phyloP scores from a whole-genome alignment of 139 green algal species.

The Chlamydomonas applanata region DNA sequence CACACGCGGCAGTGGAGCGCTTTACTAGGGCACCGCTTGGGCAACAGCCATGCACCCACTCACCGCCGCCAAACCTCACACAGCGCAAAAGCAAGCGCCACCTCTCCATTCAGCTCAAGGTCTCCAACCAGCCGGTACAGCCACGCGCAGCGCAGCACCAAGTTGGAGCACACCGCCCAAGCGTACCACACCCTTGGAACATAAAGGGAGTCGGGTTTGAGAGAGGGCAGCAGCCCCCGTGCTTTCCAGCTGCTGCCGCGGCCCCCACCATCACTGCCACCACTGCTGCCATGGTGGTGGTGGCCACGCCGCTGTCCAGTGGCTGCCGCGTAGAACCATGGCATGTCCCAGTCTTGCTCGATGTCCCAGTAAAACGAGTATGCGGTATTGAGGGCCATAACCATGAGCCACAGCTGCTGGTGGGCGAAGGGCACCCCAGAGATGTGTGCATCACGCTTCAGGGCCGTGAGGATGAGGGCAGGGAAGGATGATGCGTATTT shows the following conservation, averaged over 20 bases:
- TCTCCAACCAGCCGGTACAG: constrained; percentile 44
- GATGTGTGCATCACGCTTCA: constrained; percentile 77
- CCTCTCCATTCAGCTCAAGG: constrained; percentile 18
- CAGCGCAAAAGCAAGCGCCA: constrained; percentile 61
- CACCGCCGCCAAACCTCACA: constrained; percentile 61
- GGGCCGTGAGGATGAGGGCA: constrained; percentile 78
- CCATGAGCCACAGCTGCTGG: constrained; percentile 74
- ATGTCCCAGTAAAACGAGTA: constrained; percentile 98
- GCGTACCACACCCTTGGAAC: constrained; percentile 62
- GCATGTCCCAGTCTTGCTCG: constrained; percentile 93
- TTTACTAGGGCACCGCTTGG: no score
- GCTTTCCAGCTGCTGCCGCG: background rate
- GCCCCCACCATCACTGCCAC: background rate
- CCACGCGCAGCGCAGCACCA: constrained; percentile 81
- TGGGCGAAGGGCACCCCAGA: constrained; percentile 31
- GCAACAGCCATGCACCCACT: no score
- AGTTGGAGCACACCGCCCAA: constrained; percentile 74
- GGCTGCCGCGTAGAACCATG: constrained; percentile 54
- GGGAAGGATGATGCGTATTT: constrained; percentile 97
- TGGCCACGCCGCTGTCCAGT: background rate
- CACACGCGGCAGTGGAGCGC: no score
- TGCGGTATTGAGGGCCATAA: constrained; percentile 75
- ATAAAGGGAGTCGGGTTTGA: constrained; percentile 3
- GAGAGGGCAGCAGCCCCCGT: constrained; percentile 11
- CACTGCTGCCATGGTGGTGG: background rate